Evolutionary conservation across 441 rosid species (phyloP).

Genomic region (Mallotus japonicus): DNA sequence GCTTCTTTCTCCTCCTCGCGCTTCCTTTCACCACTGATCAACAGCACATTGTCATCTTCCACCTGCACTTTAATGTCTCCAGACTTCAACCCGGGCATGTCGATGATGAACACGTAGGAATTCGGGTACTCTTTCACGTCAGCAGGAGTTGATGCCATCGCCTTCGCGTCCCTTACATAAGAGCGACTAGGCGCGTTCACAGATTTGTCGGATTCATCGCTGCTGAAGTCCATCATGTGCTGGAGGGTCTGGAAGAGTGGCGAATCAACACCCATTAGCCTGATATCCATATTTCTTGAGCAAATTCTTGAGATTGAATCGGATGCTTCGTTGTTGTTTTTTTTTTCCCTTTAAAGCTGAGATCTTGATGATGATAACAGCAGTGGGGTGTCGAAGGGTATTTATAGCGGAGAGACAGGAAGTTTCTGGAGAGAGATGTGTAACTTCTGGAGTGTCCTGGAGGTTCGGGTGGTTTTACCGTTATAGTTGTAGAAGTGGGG

Average conservation of each 20-base stretch:
- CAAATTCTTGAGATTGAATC: no score
- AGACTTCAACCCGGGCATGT: slow-evolving; percentile 61
- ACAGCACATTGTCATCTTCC: slow-evolving; percentile 51
- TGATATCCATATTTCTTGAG: slow-evolving; percentile 36
- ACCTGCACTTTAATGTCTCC: slow-evolving; percentile 55
- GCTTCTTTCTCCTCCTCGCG: slow-evolving; percentile 61
- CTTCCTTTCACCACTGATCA: slow-evolving; percentile 57
- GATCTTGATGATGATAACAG: rapidly evolving
- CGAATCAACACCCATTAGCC: slow-evolving; percentile 36
- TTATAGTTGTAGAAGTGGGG: no score
- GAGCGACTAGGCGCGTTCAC: slow-evolving; percentile 33
- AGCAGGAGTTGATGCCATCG: slow-evolving; percentile 60
- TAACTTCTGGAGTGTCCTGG: slow-evolving; percentile 12
- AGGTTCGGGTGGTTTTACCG: slow-evolving; percentile 23
- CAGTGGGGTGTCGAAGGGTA: neutral
- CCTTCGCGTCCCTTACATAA: slow-evolving; percentile 53
- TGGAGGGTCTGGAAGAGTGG: slow-evolving; percentile 37
- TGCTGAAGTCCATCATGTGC: slow-evolving; percentile 31
- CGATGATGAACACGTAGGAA: slow-evolving; percentile 48
- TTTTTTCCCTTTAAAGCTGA: no score
- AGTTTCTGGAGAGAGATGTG: slow-evolving; percentile 22
- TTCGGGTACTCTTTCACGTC: slow-evolving; percentile 52
- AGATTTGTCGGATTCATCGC: slow-evolving; percentile 29
- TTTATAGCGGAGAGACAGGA: slow-evolving; percentile 13
- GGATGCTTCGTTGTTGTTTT: no score